Base-by-base conservation (phyloP, 1,139 yeast genomes). In the Pichiaceae sp. region DNA sequence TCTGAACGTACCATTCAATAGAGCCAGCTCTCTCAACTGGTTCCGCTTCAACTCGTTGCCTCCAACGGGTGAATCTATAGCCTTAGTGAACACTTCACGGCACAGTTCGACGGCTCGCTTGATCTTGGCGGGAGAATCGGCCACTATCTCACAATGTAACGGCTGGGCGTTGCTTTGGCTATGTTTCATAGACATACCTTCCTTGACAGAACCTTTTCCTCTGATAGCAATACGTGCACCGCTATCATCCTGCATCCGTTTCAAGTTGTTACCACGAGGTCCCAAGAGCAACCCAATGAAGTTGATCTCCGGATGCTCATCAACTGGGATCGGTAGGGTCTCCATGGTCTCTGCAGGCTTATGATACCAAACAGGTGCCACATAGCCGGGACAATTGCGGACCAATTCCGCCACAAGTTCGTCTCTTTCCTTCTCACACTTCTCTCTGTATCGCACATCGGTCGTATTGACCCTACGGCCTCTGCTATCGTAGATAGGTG, bases 131-230 rank as follows among this genome's bases (percentile, higher is more conserved):
- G 78, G 89, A 15, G 79, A 70, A 46, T 89, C 96, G 1, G 95
- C 86, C 3, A 85, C 83, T 39, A 91, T 79, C 33, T 89, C 63
- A 50, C 95, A 91, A 58, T 93, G 98, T 41, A 93, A 62, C 34
- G 86, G 95, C 48, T 74, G 57, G 40, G 75, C 72, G 39, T 75
- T 70, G 31, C 49, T 53, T 18, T 65, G 63, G 33, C 68, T 64
- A 3, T 70, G 66, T 42, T 69, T 70, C 19, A 62, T 55, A 12
- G 70, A 60, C 41, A 72, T 72, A 31, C 97, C 97, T 53, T 86
- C 95, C 53, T 91, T 91, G 17, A 87, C 94, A 0, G 97, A 87
- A 0, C 99, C 99, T 49, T 82, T 78, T 28, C 97, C 97, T 50
- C 97, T 67, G 29, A 89, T 82, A 2, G 89, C 93, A 43, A 89